Evolutionary conservation across 768 basidiomycete genomes (phyloP).

Genomic region (Boletus sp.): DNA sequence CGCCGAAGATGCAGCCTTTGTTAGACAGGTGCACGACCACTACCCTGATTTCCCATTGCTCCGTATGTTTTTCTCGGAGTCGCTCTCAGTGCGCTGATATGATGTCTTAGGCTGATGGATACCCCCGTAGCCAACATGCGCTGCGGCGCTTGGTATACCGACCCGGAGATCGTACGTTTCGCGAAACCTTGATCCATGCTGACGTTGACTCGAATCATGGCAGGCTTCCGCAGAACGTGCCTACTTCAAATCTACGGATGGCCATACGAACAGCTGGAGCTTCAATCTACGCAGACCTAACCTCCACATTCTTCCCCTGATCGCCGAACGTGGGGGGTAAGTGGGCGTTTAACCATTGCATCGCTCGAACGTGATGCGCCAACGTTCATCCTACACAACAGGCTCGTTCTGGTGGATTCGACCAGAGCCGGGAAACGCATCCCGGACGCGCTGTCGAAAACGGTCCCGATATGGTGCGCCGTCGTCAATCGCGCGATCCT

Average conservation of each 20-base stretch:
- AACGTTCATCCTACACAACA: constrained; percentile 26
- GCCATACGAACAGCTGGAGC: constrained; percentile 80
- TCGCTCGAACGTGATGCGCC: background rate
- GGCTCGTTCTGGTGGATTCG: constrained; percentile 86
- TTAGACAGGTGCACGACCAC: constrained; percentile 48
- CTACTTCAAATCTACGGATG: constrained; percentile 94
- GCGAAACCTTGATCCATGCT: background rate
- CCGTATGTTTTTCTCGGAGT: constrained; percentile 38
- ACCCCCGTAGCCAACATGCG: constrained; percentile 73
- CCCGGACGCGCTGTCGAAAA: constrained; percentile 92
- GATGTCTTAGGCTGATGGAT: background rate
- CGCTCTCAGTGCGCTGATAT: no score
- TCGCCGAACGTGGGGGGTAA: constrained; percentile 59
- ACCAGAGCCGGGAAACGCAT: constrained; percentile 91
- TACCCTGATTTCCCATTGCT: constrained; percentile 55
- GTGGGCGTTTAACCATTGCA: constrained; percentile 15
- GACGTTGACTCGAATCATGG: background rate
- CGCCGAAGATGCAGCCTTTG: constrained; percentile 70
- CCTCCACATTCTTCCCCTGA: constrained; percentile 66
- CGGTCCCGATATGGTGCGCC: constrained; percentile 92
- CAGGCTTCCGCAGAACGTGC: constrained; percentile 36
- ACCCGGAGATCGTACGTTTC: constrained; percentile 57
- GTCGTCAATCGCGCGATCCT: constrained; percentile 71
- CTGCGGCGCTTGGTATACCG: constrained; percentile 92
- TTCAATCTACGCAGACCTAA: constrained; percentile 86